Base-by-base conservation (phyloP, 176 grass and related monocot species). In the Carex littledalei region DNA sequence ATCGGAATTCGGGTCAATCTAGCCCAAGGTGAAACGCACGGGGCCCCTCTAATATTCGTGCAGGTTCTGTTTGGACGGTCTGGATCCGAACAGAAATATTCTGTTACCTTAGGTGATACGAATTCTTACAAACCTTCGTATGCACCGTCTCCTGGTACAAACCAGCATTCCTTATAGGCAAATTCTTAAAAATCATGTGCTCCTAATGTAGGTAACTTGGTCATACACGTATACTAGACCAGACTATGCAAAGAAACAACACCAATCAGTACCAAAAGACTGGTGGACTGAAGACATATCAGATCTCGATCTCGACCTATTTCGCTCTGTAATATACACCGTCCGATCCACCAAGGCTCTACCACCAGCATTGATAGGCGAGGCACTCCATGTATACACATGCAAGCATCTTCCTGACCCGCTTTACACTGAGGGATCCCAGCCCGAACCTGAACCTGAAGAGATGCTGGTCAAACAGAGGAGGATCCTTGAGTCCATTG, bases 251-350 rank as follows among this genome's bases (percentile, higher is more conserved):
- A 91, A 66, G 86, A 88, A 83, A 56, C 24, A 82, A 63, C 86
- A 86, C 60, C 87, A 78, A 60, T 89, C 93, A 7, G 91, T 89
- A 20, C 95, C 95, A 53, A 98, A 89, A 86, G 95, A 98, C 63
- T 98, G 95, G 95, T 98, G 93, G 93, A 98, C 95, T 13, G 95
- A 98, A 91, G 95, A 98, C 78, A 50, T 98, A 14, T 94, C 95
- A n/a, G 93, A 95, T 63, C 88, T 98, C 4, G 91, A 98, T 74
- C 76, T 98, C 18, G 95, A 98, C 77, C 88, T 98, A 64, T 98
- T 98, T 84, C 88, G 91, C 16, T 90, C 95, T 1, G 70, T 98
- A 62, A 66, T 95, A 49, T 90, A 88, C 86, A 95, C 93, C 52
- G 85, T 98, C n/a, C 88, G 91, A 69, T 89, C 93, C 16, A 76